A percentile compares a stretch with the other conserved stretches of the same genome.
Conservation (phyloP, 1,139 yeast species). For the Blastobotrys illinoisensis region DNA sequence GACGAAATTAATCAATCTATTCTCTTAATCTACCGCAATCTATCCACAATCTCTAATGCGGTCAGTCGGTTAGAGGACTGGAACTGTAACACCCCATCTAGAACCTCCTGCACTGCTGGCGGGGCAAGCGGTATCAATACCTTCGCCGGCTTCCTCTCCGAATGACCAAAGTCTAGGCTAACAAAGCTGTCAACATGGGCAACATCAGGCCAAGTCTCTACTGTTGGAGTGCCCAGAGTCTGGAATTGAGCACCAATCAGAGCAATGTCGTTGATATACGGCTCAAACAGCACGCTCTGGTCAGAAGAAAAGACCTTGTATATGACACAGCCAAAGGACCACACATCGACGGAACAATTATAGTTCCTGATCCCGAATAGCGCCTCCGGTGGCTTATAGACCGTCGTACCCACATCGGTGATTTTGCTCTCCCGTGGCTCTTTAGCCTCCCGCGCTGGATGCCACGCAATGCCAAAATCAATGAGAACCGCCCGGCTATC, state of each 20-base stretch:
- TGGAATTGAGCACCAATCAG: constrained; percentile 58
- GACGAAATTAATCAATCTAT: too few species aligned
- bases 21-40: neutral
- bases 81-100: constrained; percentile 38
- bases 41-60: constrained; percentile 27
- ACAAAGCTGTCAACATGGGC: constrained; percentile 37
- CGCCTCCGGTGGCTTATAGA: constrained; percentile 81
- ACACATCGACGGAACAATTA: constrained; percentile 61
- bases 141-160: constrained; percentile 30
- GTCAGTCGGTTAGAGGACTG: constrained; percentile 36
- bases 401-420: constrained; percentile 68
- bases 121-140: constrained; percentile 37
- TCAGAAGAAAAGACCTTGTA: constrained; percentile 45
- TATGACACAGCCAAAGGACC: constrained; percentile 71
- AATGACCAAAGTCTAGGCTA: constrained; percentile 35
- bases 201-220: constrained; percentile 45
- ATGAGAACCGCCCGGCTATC: constrained; percentile 32
- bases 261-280: constrained; percentile 53
- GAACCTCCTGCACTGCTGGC: constrained; percentile 22
- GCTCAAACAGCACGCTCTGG: constrained; percentile 36
- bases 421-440: constrained; percentile 49
- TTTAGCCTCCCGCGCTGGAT: constrained; percentile 34
- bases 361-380: constrained; percentile 65
- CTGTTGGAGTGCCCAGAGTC: constrained; percentile 64
- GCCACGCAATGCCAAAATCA: constrained; percentile 78